Base-by-base conservation (phyloP, 1,284 basidiomycete species). In the Trametes polyzona region DNA sequence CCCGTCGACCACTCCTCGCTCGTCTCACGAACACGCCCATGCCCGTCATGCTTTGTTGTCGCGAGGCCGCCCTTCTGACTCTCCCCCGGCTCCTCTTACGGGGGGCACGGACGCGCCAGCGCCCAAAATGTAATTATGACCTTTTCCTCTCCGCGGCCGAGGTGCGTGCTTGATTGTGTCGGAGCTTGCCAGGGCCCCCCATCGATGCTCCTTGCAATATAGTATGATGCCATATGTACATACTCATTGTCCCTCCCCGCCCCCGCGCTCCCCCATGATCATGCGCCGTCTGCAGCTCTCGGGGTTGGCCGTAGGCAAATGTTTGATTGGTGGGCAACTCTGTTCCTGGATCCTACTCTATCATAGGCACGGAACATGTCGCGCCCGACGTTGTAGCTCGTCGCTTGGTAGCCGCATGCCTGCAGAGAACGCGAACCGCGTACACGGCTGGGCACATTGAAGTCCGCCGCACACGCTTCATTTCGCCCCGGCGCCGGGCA, bases 271-370 rank as follows among this genome's bases (percentile, higher is more conserved):
- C 23, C n/a, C n/a, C n/a, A n/a, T n/a, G 21, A 21, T 36, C 37
- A 39, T 42, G 40, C 17, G 49, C 43, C 41, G 16, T 24, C 42
- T 41, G 35, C 42, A 35, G 47, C 37, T n/a, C 44, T 54, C 58
- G 62, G 62, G n/a, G 47, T 63, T 47, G 54, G 24, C 58, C 62
- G 62, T 24, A 14, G 21, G 32, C 11, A 12, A 14, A 27, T 42
- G 47, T 48, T 33, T 48, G 57, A 57, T 50, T 40, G 52, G 57
- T 57, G 44, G 47, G 40, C 27, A 36, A 43, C 27, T 32, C 40
- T 52, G 58, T 63, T 51, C 62, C 57, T 61, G 54, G 57, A 49
- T 59, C n/a, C n/a, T n/a, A n/a, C n/a, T n/a, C 52, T 47, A 57
- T 57, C 32, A 32, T 58, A 36, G 30, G 51, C 48, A 42, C 52